Conservation (phyloP, 306 rosid species). For the Canavalia ensiformis region DNA sequence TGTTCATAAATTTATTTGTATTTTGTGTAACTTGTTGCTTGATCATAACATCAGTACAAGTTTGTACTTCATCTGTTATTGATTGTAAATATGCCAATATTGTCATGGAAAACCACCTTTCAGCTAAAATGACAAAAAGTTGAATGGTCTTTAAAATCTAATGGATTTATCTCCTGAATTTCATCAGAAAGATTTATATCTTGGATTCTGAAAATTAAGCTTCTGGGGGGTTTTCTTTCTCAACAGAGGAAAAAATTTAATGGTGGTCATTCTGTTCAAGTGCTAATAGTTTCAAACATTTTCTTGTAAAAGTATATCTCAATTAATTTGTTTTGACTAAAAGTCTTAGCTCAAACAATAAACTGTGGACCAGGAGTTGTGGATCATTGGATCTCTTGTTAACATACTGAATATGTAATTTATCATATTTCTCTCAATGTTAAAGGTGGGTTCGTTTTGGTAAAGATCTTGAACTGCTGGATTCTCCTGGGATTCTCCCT, state of each 20-base stretch:
- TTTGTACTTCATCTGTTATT: slow-evolving; percentile 2
- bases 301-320: slow-evolving; percentile 9
- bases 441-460: slow-evolving; percentile 97
- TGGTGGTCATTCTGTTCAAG: slow-evolving; percentile 3
- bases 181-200: not conserved
- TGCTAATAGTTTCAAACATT: slow-evolving; percentile 20
- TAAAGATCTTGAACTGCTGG: slow-evolving; percentile 88
- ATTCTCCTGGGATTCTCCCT: slow-evolving; percentile 94
- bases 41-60: slow-evolving; percentile 6
- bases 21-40: slow-evolving; percentile 16
- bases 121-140: not conserved
- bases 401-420: not conserved
- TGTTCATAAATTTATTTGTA: slow-evolving; percentile 20
- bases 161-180: slow-evolving; percentile 1
- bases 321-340: not conserved
- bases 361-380: not conserved
- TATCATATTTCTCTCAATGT: slow-evolving; percentile 27
- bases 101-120: not conserved
- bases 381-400: slow-evolving; percentile 8
- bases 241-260: slow-evolving; percentile 14
- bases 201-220: not conserved
- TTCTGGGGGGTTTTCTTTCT: slow-evolving; percentile 25
- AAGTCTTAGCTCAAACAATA: slow-evolving; percentile 41
- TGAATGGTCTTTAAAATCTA: slow-evolving; percentile 13
- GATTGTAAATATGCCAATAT: slow-evolving; percentile 27